Evolutionary conservation across 2,329 filamentous ascomycete genomes (phyloP).

Genomic region (Colletotrichum siamense): DNA sequence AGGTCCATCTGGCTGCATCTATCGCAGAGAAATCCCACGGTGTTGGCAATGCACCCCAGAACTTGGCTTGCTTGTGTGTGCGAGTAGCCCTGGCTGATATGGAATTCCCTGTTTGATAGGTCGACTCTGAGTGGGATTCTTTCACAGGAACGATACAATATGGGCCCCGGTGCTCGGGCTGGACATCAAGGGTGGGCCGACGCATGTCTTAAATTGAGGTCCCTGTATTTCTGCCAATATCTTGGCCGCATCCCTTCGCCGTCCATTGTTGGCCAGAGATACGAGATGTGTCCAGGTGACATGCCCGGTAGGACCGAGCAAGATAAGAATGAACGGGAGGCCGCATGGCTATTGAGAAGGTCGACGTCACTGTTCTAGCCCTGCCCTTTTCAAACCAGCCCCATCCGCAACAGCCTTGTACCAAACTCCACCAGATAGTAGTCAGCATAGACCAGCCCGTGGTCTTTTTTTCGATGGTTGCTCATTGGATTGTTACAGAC

Average conservation of each 20-base stretch:
- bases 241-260: background rate
- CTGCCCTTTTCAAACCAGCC: slow-evolving; percentile 17
- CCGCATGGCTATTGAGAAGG: background rate
- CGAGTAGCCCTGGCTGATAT: background rate
- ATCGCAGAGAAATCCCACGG: background rate
- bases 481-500: slow-evolving; percentile 27
- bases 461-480: slow-evolving; percentile 28
- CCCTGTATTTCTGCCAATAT: background rate
- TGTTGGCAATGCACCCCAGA: background rate
- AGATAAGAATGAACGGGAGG: background rate
- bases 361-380: background rate
- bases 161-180: background rate
- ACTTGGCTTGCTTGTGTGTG: background rate
- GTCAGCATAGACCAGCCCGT: slow-evolving; percentile 51
- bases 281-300: background rate
- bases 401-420: slow-evolving; percentile 44
- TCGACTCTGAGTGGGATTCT: background rate
- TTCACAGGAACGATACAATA: background rate
- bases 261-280: background rate
- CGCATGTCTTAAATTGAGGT: background rate
- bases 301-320: background rate
- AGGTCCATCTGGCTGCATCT: background rate
- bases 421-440: slow-evolving; percentile 52
- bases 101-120: background rate
- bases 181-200: background rate